These are phyloP conservation scores for Stylosanthes scabra DNA, from an alignment of 331 rosid genomes.

Conservation along the genomic window DNA sequence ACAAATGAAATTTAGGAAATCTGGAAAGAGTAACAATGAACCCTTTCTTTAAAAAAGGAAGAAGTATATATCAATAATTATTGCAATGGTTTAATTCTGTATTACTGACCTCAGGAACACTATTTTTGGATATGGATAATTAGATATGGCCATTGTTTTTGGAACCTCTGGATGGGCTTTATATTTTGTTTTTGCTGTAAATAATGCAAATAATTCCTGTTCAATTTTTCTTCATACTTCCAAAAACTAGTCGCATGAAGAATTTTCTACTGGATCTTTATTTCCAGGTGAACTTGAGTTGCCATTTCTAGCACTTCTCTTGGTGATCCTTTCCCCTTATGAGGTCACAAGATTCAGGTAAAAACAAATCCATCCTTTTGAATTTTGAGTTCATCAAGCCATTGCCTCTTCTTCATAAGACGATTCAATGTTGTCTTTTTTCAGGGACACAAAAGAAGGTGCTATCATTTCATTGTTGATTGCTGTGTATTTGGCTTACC, in stretches of 20 bases:
- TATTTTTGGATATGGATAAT: background rate
- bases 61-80: too few species aligned
- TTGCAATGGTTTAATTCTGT: background rate
- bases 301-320: slow-evolving; percentile 74
- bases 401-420: slow-evolving; percentile 3
- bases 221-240: slow-evolving; percentile 37
- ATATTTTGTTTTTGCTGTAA: slow-evolving; percentile 9
- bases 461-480: slow-evolving; percentile 67
- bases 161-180: slow-evolving; percentile 8
- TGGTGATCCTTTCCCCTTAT: slow-evolving; percentile 78
- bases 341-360: slow-evolving; percentile 64
- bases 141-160: background rate
- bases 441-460: slow-evolving; percentile 85
- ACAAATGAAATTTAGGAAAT: slow-evolving; percentile 15
- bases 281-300: slow-evolving; percentile 85
- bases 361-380: slow-evolving; percentile 31
- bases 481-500: slow-evolving; percentile 86
- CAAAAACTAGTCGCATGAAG: slow-evolving; percentile 10
- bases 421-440: slow-evolving; percentile 27
- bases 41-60: too few species aligned
- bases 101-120: background rate
- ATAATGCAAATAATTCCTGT: slow-evolving; percentile 14
- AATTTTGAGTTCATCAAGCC: slow-evolving; percentile 12
- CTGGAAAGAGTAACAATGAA: slow-evolving; percentile 9
- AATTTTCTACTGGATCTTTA: slow-evolving; percentile 1